Conservation (phyloP, 2,329 filamentous ascomycete species). For the Colletotrichum navitas region DNA sequence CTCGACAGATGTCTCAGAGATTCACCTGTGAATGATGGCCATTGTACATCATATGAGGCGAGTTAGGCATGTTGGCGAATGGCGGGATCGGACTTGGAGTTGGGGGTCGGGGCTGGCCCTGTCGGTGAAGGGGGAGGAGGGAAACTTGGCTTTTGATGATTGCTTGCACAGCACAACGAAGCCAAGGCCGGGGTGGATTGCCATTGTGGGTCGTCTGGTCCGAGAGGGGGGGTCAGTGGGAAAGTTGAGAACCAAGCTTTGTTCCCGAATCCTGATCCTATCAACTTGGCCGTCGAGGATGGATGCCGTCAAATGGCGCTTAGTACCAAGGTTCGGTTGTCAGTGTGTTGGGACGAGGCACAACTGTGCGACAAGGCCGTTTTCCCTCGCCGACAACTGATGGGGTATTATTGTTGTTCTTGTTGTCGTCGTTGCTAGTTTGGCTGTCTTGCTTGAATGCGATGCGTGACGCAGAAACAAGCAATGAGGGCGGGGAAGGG, state of each 20-base stretch:
- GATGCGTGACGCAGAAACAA: slow-evolving; percentile 4
- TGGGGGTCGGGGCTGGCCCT: slow-evolving; percentile 9
- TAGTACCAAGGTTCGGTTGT: slow-evolving; percentile 13
- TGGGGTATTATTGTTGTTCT: too few relatives aligned
- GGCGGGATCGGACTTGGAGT: slow-evolving; percentile 13
- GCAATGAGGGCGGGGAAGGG: not conserved
- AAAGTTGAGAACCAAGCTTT: not conserved
- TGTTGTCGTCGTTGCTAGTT: not conserved
- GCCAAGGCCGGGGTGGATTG: not conserved
- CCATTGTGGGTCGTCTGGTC: slow-evolving; percentile 16
- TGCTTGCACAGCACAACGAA: not conserved
- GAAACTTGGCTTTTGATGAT: slow-evolving; percentile 5
- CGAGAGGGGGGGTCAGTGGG: not conserved
- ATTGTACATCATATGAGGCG: not conserved
- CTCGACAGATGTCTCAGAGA: not conserved
- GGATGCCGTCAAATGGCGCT: slow-evolving; percentile 12
- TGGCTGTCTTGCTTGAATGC: slow-evolving; percentile 5
- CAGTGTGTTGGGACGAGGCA: slow-evolving; percentile 18
- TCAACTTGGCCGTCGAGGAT: not conserved
- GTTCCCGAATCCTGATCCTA: not conserved
- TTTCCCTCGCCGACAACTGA: not conserved
- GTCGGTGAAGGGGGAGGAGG: too few relatives aligned
- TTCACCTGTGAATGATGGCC: not conserved
- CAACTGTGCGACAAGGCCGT: slow-evolving; percentile 6
- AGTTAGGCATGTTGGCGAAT: not conserved